A percentile compares a stretch with the other conserved stretches of the same genome.
Conservation (phyloP, 768 basidiomycete species). For the Boletus bicolor region DNA sequence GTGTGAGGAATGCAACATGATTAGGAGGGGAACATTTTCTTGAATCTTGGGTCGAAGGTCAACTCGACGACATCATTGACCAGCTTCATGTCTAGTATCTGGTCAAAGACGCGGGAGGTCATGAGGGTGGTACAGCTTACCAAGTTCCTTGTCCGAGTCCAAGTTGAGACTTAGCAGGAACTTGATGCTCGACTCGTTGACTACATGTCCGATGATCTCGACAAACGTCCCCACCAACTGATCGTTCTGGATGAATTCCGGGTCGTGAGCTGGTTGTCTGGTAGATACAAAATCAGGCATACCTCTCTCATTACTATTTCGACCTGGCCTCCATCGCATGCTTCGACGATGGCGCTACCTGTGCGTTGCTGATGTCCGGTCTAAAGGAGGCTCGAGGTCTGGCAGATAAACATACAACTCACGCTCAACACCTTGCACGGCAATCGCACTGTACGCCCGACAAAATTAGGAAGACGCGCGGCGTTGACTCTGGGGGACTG, state of each 20-base stretch:
- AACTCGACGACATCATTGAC: conserved; percentile 61
- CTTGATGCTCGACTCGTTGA: conserved; percentile 54
- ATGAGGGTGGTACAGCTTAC: conserved; percentile 37
- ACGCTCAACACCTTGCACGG: conserved; percentile 61
- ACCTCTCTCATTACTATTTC: conserved; percentile 43
- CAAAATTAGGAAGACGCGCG: conserved; percentile 48
- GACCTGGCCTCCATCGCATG: conserved; percentile 66
- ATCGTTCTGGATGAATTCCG: conserved; percentile 33
- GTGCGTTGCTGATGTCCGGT: conserved; percentile 33
- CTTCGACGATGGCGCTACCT: conserved; percentile 53
- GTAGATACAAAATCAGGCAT: conserved; percentile 9
- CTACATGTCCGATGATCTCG: conserved; percentile 65
- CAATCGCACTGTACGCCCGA: conserved; percentile 56
- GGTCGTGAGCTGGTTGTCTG: background rate
- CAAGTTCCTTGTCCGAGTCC: conserved; percentile 52
- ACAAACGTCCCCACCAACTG: conserved; percentile 52
- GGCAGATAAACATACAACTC: conserved; percentile 10
- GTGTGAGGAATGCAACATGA: background rate
- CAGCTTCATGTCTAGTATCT: conserved; percentile 49
- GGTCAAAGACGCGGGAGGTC: conserved; percentile 4
- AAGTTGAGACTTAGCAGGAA: conserved; percentile 51
- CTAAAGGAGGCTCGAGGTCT: background rate
- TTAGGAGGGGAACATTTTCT: conserved; percentile 43
- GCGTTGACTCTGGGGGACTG: conserved; percentile 58
- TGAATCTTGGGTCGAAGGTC: conserved; percentile 57